phyloP scores from a whole-genome alignment of 2,329 filamentous ascomycete species.

The Orbilia brochopaga region DNA sequence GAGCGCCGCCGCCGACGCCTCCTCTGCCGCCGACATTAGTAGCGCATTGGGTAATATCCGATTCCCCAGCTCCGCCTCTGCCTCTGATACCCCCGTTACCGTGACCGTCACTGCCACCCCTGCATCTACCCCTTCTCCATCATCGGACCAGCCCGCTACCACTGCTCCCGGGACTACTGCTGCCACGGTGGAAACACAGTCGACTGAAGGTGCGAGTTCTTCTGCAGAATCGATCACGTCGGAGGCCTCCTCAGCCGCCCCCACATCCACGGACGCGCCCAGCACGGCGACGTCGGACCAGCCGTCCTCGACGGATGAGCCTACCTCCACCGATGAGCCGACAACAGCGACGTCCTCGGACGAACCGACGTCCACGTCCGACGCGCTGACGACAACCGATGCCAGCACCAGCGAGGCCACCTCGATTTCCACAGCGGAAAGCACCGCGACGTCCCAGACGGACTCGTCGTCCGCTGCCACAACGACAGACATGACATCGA shows the following conservation, averaged over 20 bases:
- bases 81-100: neutral
- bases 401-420: neutral
- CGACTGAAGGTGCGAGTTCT: conserved; percentile 3
- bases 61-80: neutral
- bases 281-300: neutral
- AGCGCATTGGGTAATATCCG: neutral
- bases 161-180: too few species aligned
- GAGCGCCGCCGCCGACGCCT: neutral
- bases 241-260: neutral
- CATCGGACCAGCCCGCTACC: too few species aligned
- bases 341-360: neutral
- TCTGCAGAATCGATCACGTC: conserved; percentile 1
- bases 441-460: neutral
- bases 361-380: neutral
- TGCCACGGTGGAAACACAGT: neutral
- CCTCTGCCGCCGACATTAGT: neutral
- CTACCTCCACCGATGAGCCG: neutral
- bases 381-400: neutral
- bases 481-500: too few species aligned
- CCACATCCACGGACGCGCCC: neutral
- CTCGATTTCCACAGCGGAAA: neutral
- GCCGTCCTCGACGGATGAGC: neutral
- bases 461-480: too few species aligned
- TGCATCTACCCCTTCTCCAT: too few species aligned
- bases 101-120: neutral